Evolutionary conservation across 2,329 filamentous ascomycete species (phyloP).

Genomic region (Raffaelea arxii): DNA sequence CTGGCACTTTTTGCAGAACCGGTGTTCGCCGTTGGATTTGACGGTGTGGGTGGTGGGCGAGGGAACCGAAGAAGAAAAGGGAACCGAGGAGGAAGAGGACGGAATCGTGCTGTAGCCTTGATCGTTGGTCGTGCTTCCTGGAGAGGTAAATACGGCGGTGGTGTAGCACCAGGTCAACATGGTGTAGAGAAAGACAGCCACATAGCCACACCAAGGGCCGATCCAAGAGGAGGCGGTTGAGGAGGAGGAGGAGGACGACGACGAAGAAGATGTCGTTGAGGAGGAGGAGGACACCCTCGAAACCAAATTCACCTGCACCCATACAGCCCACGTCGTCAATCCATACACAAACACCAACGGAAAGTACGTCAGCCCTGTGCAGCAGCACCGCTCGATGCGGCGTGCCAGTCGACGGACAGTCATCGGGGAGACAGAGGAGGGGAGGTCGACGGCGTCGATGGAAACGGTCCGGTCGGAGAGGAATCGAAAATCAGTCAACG

Average conservation of each 20-base stretch:
- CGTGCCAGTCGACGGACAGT: slow-evolving; percentile 57
- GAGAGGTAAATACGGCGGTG: slow-evolving; percentile 83
- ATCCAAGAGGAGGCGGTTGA: neutral
- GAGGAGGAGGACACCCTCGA: slow-evolving; percentile 24
- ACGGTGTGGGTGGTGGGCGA: slow-evolving; percentile 73
- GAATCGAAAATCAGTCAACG: too few relatives aligned
- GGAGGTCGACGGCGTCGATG: neutral
- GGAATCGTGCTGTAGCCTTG: slow-evolving; percentile 73
- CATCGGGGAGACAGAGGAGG: slow-evolving; percentile 14
- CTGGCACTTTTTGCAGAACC: slow-evolving; percentile 97
- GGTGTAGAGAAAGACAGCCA: slow-evolving; percentile 63
- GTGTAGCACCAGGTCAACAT: slow-evolving; percentile 86
- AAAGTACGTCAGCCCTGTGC: slow-evolving; percentile 67
- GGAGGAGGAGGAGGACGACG: slow-evolving; percentile 16
- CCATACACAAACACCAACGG: slow-evolving; percentile 85
- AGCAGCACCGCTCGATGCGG: slow-evolving; percentile 74
- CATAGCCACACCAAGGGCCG: slow-evolving; percentile 31
- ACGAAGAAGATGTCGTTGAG: slow-evolving; percentile 17
- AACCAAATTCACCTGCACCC: slow-evolving; percentile 70
- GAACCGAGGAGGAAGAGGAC: slow-evolving; percentile 18
- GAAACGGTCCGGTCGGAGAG: neutral
- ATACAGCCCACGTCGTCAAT: slow-evolving; percentile 88
- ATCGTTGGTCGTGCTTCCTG: slow-evolving; percentile 59
- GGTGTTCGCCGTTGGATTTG: slow-evolving; percentile 75
- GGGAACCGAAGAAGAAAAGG: slow-evolving; percentile 17